Percentiles rank a stretch among this genome's conserved stretches.
These are phyloP conservation scores for Nyctanthes arbortristis DNA, from an alignment of 257 asterid genomes.

Conservation along the genomic window DNA sequence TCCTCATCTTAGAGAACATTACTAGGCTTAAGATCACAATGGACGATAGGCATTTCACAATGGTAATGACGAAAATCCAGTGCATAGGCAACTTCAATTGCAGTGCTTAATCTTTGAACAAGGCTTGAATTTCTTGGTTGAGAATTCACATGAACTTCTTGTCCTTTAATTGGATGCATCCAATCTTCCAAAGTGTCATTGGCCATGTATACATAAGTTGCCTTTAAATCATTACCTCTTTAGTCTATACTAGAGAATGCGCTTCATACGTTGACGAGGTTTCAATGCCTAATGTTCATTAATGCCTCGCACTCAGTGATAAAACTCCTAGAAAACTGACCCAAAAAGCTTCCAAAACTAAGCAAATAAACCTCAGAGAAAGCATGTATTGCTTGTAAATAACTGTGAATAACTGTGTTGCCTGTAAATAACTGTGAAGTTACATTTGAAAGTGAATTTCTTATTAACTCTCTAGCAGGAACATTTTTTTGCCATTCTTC, in stretches of 20 bases:
- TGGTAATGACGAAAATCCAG: slow-evolving; percentile 36
- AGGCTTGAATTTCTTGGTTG: slow-evolving; percentile 8
- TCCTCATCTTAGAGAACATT: no score
- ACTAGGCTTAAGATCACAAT: no score
- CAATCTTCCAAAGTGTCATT: slow-evolving; percentile 29
- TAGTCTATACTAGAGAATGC: slow-evolving; percentile 28
- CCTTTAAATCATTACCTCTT: slow-evolving; percentile 31
- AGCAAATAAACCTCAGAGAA: no score
- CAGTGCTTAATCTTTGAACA: slow-evolving; percentile 26
- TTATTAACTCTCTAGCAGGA: no score
- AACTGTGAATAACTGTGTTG: neutral
- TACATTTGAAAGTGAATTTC: no score
- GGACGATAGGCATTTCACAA: slow-evolving; percentile 27
- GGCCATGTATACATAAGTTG: slow-evolving; percentile 30
- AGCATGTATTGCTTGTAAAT: slow-evolving; percentile 29
- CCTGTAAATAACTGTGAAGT: no score
- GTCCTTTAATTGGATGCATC: slow-evolving; percentile 19
- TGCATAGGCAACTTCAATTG: slow-evolving; percentile 29
- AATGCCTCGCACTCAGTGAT: slow-evolving; percentile 31
- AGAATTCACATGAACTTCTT: neutral
- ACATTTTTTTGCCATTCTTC: no score
- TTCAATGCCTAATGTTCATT: slow-evolving; percentile 31
- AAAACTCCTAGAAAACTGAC: slow-evolving; percentile 33
- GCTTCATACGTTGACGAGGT: slow-evolving; percentile 25
- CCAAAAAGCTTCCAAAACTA: no score